These are phyloP conservation scores for Aspergillus sp. DNA, from an alignment of 2,329 filamentous ascomycete species.

Conservation along the genomic window DNA sequence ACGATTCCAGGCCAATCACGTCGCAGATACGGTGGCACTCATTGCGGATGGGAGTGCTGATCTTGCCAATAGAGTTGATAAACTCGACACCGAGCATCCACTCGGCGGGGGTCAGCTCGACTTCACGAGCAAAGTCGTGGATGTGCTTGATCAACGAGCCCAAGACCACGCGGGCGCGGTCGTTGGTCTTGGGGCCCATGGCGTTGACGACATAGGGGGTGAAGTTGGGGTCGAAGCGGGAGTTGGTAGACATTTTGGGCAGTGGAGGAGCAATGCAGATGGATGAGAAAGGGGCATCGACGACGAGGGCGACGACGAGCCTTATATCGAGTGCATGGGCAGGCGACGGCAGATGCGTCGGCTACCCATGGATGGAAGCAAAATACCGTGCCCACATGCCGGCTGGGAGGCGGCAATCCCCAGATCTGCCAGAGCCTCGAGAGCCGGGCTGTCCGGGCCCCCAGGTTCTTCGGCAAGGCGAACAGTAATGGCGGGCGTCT, in stretches of 20 bases:
- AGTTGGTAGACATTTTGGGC: conserved; percentile 20
- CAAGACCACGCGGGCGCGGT: conserved; percentile 65
- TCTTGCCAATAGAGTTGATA: conserved; percentile 71
- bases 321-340: conserved; percentile 6
- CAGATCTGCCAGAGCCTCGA: neutral
- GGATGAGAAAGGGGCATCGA: neutral
- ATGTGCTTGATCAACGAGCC: conserved; percentile 67
- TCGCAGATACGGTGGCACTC: conserved; percentile 73
- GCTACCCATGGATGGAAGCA: conserved; percentile 9
- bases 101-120: conserved; percentile 74
- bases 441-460: neutral
- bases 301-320: conserved; percentile 2
- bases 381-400: conserved; percentile 30
- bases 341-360: conserved; percentile 25
- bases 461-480: neutral
- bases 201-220: conserved; percentile 70
- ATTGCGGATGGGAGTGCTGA: conserved; percentile 67
- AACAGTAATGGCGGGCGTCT: neutral
- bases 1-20: conserved; percentile 69
- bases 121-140: conserved; percentile 76
- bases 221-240: conserved; percentile 66
- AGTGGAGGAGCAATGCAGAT: neutral
- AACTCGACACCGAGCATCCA: conserved; percentile 75
- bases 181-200: conserved; percentile 68
- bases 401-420: conserved; percentile 1